phyloP scores from a whole-genome alignment of 306 rosid species.

The Mucuna pruriens region DNA sequence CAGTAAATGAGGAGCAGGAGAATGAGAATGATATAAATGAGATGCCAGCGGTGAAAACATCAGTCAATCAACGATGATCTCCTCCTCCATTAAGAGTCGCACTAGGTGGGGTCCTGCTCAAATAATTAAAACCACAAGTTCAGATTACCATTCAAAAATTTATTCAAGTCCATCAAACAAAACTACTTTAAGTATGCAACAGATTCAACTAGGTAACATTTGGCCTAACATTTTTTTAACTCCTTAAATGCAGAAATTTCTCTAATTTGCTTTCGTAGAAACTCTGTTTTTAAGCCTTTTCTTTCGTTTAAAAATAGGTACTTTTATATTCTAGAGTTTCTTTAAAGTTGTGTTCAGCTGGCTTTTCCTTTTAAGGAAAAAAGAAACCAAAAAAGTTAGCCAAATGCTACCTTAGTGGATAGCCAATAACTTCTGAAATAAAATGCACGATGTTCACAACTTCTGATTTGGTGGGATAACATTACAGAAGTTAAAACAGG shows the following conservation, averaged over 20 bases:
- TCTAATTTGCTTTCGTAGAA: neutral
- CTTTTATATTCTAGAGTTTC: neutral
- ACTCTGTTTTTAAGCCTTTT: neutral
- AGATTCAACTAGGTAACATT: conserved; percentile 6
- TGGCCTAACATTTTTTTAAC: neutral
- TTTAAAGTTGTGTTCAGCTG: neutral
- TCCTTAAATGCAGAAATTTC: neutral
- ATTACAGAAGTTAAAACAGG: neutral
- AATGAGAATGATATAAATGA: conserved; percentile 45
- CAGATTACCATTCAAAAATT: conserved; percentile 9
- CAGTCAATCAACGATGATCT: conserved; percentile 59
- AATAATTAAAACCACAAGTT: conserved; percentile 39
- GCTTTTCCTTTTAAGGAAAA: neutral
- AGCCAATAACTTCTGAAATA: conserved; percentile 17
- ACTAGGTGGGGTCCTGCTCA: conserved; percentile 64
- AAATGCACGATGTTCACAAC: neutral
- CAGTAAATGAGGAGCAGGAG: conserved; percentile 42
- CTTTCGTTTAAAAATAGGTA: neutral
- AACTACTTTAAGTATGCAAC: conserved; percentile 26
- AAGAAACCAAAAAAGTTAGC: neutral
- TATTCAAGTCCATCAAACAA: conserved; percentile 9
- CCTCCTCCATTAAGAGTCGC: conserved; percentile 57
- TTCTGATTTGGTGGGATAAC: neutral
- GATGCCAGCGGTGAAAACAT: conserved; percentile 35
- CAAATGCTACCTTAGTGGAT: neutral